These are phyloP conservation scores for Umbellularia californica DNA, from an alignment of 164 flowering plant genomes.

Conservation along the genomic window DNA sequence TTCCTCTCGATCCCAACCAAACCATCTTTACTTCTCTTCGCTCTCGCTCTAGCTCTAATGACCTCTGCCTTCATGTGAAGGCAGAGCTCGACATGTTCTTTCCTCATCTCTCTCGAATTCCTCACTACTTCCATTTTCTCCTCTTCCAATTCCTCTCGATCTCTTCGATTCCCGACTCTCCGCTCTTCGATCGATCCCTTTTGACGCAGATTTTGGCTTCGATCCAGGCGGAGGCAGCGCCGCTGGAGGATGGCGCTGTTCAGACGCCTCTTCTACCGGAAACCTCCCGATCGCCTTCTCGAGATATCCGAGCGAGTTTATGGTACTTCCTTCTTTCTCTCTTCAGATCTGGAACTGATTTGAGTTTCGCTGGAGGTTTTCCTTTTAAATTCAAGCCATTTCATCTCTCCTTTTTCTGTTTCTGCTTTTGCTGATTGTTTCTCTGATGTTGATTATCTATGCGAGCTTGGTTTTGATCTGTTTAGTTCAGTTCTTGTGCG, in stretches of 20 bases:
- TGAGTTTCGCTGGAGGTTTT: neutral
- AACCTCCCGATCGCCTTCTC: constrained; percentile 92
- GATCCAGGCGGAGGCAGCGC: constrained; percentile 41
- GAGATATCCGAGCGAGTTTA: constrained; percentile 95
- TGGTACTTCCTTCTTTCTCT: constrained; percentile 32
- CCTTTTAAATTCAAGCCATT: neutral
- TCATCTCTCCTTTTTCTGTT: neutral
- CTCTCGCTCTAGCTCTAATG: neutral
- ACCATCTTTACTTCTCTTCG: too few relatives aligned
- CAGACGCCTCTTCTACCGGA: constrained; percentile 80
- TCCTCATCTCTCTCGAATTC: neutral
- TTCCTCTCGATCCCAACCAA: too few relatives aligned
- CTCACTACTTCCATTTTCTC: neutral
- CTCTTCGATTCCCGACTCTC: neutral
- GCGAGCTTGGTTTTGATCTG: too few relatives aligned
- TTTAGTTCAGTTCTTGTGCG: too few relatives aligned
- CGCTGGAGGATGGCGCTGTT: constrained; percentile 96
- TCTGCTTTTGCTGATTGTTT: neutral
- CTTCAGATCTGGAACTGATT: neutral
- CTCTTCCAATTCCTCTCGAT: neutral
- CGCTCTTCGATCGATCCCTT: neutral
- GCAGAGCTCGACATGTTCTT: neutral
- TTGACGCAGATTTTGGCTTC: neutral
- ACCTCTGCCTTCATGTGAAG: neutral
- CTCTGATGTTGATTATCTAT: neutral